Percentiles rank a stretch among this genome's conserved stretches.
Conservation (phyloP, 2,329 filamentous ascomycete species). For the Didymellaceae sp. region DNA sequence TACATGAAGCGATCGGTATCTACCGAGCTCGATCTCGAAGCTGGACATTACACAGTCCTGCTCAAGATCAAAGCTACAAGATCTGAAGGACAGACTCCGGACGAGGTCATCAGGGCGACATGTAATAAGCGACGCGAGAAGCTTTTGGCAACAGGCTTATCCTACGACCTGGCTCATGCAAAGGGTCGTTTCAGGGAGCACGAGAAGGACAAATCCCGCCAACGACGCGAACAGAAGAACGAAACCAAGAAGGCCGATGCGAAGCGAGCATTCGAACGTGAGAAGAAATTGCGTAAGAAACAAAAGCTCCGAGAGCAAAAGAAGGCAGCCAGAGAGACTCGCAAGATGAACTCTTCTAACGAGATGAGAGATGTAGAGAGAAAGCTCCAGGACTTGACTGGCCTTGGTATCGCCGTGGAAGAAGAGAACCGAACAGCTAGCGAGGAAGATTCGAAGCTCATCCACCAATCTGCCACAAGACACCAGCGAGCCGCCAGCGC, state of each 20-base stretch:
- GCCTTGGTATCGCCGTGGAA: slow-evolving; percentile 45
- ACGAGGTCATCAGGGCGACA: slow-evolving; percentile 71
- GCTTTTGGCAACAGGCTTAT: slow-evolving; percentile 71
- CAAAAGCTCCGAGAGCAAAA: slow-evolving; percentile 48
- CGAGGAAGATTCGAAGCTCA: slow-evolving; percentile 40
- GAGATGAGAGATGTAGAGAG: slow-evolving; percentile 38
- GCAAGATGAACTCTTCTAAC: slow-evolving; percentile 27
- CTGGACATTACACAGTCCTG: slow-evolving; percentile 76
- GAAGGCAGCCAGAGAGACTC: slow-evolving; percentile 42
- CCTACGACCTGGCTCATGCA: slow-evolving; percentile 73
- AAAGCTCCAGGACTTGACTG: slow-evolving; percentile 37
- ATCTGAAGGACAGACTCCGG: slow-evolving; percentile 60
- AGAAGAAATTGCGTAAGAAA: slow-evolving; percentile 46
- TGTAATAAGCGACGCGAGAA: slow-evolving; percentile 73
- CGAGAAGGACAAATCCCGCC: slow-evolving; percentile 54
- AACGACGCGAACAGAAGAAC: slow-evolving; percentile 47
- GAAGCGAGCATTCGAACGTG: slow-evolving; percentile 48
- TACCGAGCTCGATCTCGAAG: slow-evolving; percentile 75
- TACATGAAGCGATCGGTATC: slow-evolving; percentile 77
- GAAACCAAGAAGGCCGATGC: slow-evolving; percentile 45
- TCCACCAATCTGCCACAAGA: slow-evolving; percentile 34
- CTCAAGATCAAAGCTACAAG: slow-evolving; percentile 75
- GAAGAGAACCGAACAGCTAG: slow-evolving; percentile 38
- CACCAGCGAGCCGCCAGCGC: slow-evolving; percentile 42
- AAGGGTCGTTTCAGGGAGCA: slow-evolving; percentile 65